Conservation (phyloP, 768 basidiomycete genomes). For the Hygrocybe coccinea region DNA sequence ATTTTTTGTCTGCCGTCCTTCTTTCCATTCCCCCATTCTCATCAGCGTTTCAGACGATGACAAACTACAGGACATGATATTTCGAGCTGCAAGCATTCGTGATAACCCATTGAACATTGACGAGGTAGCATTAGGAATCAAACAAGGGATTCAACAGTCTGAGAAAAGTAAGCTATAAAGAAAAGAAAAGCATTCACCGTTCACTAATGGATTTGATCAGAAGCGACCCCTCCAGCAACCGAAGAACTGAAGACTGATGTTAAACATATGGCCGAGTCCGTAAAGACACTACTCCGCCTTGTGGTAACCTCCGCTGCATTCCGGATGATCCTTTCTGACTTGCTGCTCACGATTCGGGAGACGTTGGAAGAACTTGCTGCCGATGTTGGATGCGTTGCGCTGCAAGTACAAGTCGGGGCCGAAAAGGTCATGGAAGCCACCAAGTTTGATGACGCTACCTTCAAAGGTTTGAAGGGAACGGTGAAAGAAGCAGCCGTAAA, state of each 20-base stretch:
- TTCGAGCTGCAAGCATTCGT: conserved; percentile 22
- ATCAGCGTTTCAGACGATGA: conserved; percentile 29
- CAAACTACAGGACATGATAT: conserved; percentile 36
- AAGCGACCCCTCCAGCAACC: conserved; percentile 17
- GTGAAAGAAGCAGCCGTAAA: conserved; percentile 58
- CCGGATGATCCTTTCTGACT: conserved; percentile 32
- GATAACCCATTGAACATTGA: conserved; percentile 15
- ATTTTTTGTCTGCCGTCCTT: background rate
- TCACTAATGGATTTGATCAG: background rate
- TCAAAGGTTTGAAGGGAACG: conserved; percentile 34
- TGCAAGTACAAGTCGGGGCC: conserved; percentile 30
- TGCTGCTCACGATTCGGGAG: conserved; percentile 29
- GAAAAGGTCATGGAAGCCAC: conserved; percentile 26
- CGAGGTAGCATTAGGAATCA: conserved; percentile 12
- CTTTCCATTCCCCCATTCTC: background rate
- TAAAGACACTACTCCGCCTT: conserved; percentile 27
- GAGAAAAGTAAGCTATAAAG: conserved; percentile 9
- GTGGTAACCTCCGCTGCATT: conserved; percentile 33
- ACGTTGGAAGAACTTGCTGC: conserved; percentile 30
- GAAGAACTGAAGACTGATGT: conserved; percentile 28
- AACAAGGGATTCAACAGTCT: conserved; percentile 10
- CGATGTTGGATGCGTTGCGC: conserved; percentile 28
- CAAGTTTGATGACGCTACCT: conserved; percentile 14
- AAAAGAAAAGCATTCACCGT: background rate
- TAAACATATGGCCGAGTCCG: conserved; percentile 22